Base-by-base conservation (phyloP, 2,329 filamentous ascomycete species). In the Fusarium drepaniforme region DNA sequence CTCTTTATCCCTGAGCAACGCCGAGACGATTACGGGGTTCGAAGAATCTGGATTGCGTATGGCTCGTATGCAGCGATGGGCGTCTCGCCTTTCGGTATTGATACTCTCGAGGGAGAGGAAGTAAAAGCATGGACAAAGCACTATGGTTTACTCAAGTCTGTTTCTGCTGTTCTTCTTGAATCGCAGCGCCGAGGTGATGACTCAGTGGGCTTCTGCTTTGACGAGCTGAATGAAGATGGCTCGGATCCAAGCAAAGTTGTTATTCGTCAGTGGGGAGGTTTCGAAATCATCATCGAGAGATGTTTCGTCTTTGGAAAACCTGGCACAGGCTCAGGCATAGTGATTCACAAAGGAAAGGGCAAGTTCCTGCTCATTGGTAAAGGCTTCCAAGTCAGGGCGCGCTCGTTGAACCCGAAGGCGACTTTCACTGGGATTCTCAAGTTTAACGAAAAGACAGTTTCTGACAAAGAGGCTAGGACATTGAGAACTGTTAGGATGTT, bases 1-100 rank as follows among this genome's bases (percentile, higher is more conserved):
- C 80, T 88, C 0, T 87, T 88, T 70, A 86, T 88, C 61, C 86
- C 86, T 0, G 86, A 88, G 77, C 86, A 88, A 73, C 80, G 85
- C 8, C 79, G 86, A 15, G 85, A 87, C 64, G 85, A 84, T 12
- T 80, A 82, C 40, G 84, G 85, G 0, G 83, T 81, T 1, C 76
- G 83, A 7, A 77, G 85, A 12, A 77, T 85, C n/a, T 86, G 84
- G 83, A 57, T 79, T 1, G 83, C 73, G 6, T 66, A 64, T 13
- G 72, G 69, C 5, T 61, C 64, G 6, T 21, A 67, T 38, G 63
- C 30, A 2, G 72, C 73, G 0, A 9, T 75, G 7, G 71, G 73
- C 1, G 57, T 57, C 1, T 59, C 64, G 2, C 73, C 73, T 0
- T 75, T 75, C 21, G 73, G 69, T 3, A 65, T 74, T 11, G 73